Conservation (phyloP, 2,329 filamentous ascomycete genomes). For the Trichoderma guizhouense region DNA sequence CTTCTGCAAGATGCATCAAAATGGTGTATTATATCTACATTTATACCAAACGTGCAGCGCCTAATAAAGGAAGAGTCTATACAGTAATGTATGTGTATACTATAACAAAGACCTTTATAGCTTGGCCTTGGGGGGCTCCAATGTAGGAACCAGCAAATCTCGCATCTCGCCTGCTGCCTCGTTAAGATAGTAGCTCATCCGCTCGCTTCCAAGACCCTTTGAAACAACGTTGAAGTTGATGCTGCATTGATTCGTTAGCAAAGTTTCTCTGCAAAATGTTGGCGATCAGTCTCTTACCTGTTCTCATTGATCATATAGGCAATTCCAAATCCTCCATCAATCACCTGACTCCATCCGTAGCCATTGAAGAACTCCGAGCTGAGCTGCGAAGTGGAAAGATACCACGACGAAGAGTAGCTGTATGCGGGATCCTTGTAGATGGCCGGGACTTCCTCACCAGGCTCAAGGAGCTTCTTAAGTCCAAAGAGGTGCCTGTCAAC, state of each 20-base stretch:
- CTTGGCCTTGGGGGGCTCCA: constrained; percentile 82
- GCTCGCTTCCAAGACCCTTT: constrained; percentile 83
- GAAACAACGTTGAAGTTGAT: constrained; percentile 98
- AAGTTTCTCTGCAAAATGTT: neutral
- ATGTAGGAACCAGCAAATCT: constrained; percentile 76
- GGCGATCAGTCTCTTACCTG: constrained; percentile 50
- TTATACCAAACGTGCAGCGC: neutral
- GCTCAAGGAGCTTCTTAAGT: constrained; percentile 81
- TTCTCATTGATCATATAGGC: constrained; percentile 99
- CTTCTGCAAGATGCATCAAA: neutral
- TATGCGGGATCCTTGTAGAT: constrained; percentile 87
- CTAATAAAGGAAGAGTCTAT: neutral
- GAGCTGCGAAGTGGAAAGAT: constrained; percentile 81
- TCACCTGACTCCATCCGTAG: constrained; percentile 97
- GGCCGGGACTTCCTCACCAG: constrained; percentile 75
- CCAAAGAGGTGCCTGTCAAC: constrained; percentile 97
- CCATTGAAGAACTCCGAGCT: constrained; percentile 98
- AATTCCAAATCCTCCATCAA: constrained; percentile 93
- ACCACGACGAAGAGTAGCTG: constrained; percentile 83
- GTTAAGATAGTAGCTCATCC: constrained; percentile 94
- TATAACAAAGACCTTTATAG: constrained; percentile 52
- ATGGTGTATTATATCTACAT: neutral
- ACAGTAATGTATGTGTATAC: neutral
- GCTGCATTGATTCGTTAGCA: constrained; percentile 42
- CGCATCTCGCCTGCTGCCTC: constrained; percentile 89